Evolutionary conservation across 1,139 yeast genomes (phyloP).

Genomic region (Debaryomyces singareniensis): DNA sequence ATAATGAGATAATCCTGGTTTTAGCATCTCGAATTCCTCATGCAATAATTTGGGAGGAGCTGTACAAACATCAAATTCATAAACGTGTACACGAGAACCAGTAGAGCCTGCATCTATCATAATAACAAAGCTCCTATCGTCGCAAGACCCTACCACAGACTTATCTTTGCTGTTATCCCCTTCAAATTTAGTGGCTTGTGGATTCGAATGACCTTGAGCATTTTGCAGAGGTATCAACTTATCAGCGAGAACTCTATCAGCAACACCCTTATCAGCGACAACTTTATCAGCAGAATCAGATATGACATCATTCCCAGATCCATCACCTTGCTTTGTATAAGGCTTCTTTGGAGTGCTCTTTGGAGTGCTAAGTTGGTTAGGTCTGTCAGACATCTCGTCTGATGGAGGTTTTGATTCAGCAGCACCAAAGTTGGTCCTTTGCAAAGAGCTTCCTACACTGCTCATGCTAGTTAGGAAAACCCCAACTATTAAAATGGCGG

Average conservation of each 20-base stretch:
- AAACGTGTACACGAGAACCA: slow-evolving; percentile 92
- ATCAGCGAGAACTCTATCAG: slow-evolving; percentile 3
- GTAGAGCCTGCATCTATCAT: slow-evolving; percentile 98
- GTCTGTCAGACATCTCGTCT: slow-evolving; percentile 17
- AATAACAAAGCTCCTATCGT: slow-evolving; percentile 46
- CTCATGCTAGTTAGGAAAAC: slow-evolving; percentile 30
- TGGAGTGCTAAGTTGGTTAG: slow-evolving; percentile 28
- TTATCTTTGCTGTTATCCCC: slow-evolving; percentile 1
- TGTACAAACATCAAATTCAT: slow-evolving; percentile 80
- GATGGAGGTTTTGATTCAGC: slow-evolving; percentile 23
- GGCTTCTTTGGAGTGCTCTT: slow-evolving; percentile 24
- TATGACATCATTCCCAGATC: slow-evolving; percentile 6
- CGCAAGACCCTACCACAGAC: slow-evolving; percentile 3
- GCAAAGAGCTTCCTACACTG: slow-evolving; percentile 20
- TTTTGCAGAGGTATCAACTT: not conserved
- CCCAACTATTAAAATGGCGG: slow-evolving; percentile 27
- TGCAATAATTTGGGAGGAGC: slow-evolving; percentile 72
- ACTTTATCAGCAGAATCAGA: slow-evolving; percentile 4
- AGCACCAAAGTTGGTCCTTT: too few species aligned
- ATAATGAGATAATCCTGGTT: slow-evolving; percentile 87
- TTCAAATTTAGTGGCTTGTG: slow-evolving; percentile 1
- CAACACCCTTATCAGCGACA: slow-evolving; percentile 2
- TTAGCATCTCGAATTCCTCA: slow-evolving; percentile 82
- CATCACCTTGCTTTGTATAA: slow-evolving; percentile 5
- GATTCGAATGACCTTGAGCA: slow-evolving; percentile 4